Conservation (phyloP, 2,329 filamentous ascomycete genomes). For the Catunica adiposa region DNA sequence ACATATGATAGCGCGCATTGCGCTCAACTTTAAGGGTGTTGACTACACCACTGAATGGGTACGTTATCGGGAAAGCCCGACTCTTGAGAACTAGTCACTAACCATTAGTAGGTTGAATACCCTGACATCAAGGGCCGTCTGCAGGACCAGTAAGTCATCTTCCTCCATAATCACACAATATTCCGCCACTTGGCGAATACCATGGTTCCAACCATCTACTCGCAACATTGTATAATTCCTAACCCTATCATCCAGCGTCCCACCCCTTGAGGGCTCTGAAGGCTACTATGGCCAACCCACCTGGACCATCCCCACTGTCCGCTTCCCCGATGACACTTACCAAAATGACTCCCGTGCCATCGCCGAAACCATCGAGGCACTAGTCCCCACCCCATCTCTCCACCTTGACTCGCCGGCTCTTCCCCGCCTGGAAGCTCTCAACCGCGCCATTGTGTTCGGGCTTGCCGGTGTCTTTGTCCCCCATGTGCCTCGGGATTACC, state of each 20-base stretch:
- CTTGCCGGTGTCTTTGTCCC: conserved; percentile 30
- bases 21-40: conserved; percentile 51
- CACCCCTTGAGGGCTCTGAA: conserved; percentile 22
- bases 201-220: too few relatives aligned
- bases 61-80: conserved; percentile 3
- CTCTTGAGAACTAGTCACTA: too few relatives aligned
- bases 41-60: conserved; percentile 53
- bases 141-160: conserved; percentile 31
- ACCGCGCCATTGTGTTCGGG: conserved; percentile 17
- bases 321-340: conserved; percentile 38
- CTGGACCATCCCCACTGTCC: conserved; percentile 41
- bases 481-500: conserved; percentile 31
- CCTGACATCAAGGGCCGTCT: conserved; percentile 44
- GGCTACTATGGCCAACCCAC: conserved; percentile 17
- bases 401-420: conserved; percentile 38
- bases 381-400: conserved; percentile 40
- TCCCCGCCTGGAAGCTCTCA: conserved; percentile 26
- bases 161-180: background rate
- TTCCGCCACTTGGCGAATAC: too few relatives aligned
- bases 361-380: conserved; percentile 38
- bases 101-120: conserved; percentile 37
- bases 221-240: too few relatives aligned
- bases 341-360: conserved; percentile 50
- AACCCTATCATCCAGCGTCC: conserved; percentile 20
- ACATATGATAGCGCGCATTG: conserved; percentile 36